These are phyloP conservation scores for Carnegiea gigantea DNA, from an alignment of 179 eudicot genomes.

Conservation along the genomic window DNA sequence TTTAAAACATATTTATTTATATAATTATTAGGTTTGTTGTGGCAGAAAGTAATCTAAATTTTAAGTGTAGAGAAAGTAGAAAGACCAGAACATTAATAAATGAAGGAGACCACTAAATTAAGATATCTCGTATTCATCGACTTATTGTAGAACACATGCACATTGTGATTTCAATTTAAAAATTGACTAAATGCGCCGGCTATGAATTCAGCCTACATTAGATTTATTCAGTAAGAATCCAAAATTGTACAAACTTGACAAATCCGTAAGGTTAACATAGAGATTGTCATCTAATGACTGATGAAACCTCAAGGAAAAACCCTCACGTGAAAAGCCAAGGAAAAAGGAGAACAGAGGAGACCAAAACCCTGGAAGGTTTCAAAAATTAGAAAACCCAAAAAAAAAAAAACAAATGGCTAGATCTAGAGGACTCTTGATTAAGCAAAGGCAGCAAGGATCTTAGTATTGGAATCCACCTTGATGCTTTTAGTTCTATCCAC, in stretches of 20 bases:
- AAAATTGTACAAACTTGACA: background rate
- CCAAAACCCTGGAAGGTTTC: background rate
- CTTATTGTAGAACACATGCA: too few species aligned
- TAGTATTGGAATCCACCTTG: slow-evolving; percentile 24
- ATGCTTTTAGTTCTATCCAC: slow-evolving; percentile 28
- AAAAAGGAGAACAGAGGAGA: background rate
- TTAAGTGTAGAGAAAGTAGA: too few species aligned
- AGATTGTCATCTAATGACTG: background rate
- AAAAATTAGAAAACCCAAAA: background rate
- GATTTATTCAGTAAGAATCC: background rate
- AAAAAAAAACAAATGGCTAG: background rate
- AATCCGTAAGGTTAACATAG: background rate
- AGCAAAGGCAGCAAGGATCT: slow-evolving; percentile 29
- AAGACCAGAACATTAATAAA: too few species aligned
- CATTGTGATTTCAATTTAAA: too few species aligned
- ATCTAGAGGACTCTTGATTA: slow-evolving; percentile 2
- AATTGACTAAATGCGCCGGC: too few species aligned
- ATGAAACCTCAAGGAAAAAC: background rate
- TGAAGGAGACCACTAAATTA: too few species aligned
- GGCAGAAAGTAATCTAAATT: too few species aligned
- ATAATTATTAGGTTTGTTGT: too few species aligned
- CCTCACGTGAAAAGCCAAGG: background rate
- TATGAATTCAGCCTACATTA: background rate
- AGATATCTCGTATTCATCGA: too few species aligned
- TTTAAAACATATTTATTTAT: too few species aligned